A percentile compares a stretch with the other conserved stretches of the same genome.
Evolutionary conservation across 257 asterid genomes (phyloP).

Genomic region (Solanum verrucosum): DNA sequence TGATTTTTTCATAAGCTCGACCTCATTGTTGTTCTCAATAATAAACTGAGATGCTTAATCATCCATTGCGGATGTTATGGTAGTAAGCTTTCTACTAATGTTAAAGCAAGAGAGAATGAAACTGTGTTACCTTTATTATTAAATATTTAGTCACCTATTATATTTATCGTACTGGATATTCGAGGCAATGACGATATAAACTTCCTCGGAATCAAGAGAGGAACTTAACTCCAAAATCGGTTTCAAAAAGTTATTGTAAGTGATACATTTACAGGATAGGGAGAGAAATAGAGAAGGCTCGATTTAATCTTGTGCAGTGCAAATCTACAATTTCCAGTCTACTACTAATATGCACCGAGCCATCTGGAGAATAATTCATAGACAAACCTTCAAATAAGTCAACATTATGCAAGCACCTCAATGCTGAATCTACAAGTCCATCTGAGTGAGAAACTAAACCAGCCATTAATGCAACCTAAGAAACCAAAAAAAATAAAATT

Average conservation of each 20-base stretch:
- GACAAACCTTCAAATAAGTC: slow-evolving; percentile 54
- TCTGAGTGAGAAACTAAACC: slow-evolving; percentile 64
- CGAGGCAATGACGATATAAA: not conserved
- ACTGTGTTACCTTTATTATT: not conserved
- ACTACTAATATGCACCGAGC: not conserved
- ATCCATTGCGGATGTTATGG: not conserved
- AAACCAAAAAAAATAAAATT: not conserved
- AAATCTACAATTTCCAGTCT: not conserved
- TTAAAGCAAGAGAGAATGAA: not conserved
- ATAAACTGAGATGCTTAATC: not conserved
- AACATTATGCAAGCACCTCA: slow-evolving; percentile 43
- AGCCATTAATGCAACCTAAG: slow-evolving; percentile 65
- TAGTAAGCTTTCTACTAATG: not conserved
- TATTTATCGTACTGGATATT: not conserved
- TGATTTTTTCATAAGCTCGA: not conserved
- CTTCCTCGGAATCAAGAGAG: not conserved
- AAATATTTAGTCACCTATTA: not conserved
- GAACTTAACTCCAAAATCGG: not conserved
- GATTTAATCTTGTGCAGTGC: not conserved
- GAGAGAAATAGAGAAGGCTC: not conserved
- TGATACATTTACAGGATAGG: not conserved
- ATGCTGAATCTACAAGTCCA: slow-evolving; percentile 56
- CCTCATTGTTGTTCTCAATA: not conserved
- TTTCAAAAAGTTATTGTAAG: not conserved
- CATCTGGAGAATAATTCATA: slow-evolving; percentile 12